A percentile compares a stretch with the other conserved stretches of the same genome.
phyloP scores from a whole-genome alignment of 2,329 filamentous ascomycete species.

The Sporothrix mexicana region DNA sequence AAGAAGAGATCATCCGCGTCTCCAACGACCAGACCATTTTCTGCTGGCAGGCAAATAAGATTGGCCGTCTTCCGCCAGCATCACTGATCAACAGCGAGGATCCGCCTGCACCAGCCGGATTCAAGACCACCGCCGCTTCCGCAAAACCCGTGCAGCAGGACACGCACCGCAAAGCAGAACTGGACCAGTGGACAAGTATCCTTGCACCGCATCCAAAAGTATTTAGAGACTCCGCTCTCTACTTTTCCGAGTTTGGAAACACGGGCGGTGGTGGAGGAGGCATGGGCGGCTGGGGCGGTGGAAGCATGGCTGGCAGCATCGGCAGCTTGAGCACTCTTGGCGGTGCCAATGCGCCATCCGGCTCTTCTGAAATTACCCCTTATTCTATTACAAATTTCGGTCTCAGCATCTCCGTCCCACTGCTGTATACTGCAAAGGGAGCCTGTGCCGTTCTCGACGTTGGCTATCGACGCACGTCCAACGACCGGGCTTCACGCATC shows the following conservation, averaged over 20 bases:
- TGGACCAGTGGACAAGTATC: conserved; percentile 35
- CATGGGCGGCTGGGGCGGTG: not conserved
- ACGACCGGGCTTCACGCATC: not conserved
- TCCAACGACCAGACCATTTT: conserved; percentile 38
- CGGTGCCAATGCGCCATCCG: not conserved
- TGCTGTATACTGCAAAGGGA: conserved; percentile 34
- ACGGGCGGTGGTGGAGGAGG: not conserved
- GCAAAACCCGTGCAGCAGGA: not conserved
- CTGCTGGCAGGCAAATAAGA: conserved; percentile 37
- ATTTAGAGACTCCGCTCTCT: conserved; percentile 32
- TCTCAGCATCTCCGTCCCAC: conserved; percentile 33
- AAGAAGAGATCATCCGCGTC: conserved; percentile 37
- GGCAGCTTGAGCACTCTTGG: not conserved
- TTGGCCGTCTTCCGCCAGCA: not conserved
- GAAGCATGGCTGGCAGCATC: not conserved
- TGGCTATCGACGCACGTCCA: conserved; percentile 15
- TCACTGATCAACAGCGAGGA: not conserved
- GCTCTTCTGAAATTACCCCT: not conserved
- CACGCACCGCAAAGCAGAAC: conserved; percentile 19
- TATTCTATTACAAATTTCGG: conserved; percentile 37
- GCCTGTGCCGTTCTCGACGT: conserved; percentile 35
- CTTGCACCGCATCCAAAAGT: conserved; percentile 35
- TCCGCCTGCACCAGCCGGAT: not conserved
- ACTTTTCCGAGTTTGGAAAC: conserved; percentile 24
- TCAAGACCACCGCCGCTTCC: not conserved